Evolutionary conservation across 2,329 filamentous ascomycete genomes (phyloP), one percentile per base, ranked within the genome.

Genomic region (Apiospora arundinis): DNA sequence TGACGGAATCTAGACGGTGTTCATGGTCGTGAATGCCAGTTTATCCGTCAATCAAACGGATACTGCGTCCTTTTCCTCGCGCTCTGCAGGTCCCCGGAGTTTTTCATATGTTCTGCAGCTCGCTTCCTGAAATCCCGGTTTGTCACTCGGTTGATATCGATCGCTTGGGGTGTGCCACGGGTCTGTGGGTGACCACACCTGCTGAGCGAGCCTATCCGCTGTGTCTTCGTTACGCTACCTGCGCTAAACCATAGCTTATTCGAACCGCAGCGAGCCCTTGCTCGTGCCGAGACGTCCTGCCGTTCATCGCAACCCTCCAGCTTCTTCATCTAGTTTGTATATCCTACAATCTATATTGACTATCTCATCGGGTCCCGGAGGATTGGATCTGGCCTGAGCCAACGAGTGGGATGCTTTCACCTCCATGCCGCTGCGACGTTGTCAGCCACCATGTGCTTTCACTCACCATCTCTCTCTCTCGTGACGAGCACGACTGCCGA

Each of bases 211-310:
- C 56, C 56, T 63, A 63, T 63, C 56, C 56, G 56, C 56, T 63
- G 56, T 63, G 32, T 14, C 32, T 40, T 63, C 56, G 32, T 63
- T 63, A 63, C 56, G 56, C 56, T 63, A 40, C 32, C 56, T 63
- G 56, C 56, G 56, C 56, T 63, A 63, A 63, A 40, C 56, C 56
- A 63, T 63, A 63, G 56, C 56, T 63, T 63, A 63, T 63, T 63
- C 56, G 56, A 63, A 63, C 56, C 32, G 56, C 56, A 63, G 32
- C 56, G 32, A 63, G 32, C 56, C 32, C 28, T 63, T 63, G 56
- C 56, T 63, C 18, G 56, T 63, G 56, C 56, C 56, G 56, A 63
- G 56, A 11, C 18, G 32, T 32, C 56, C 32, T 63, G 56, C 56
- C 56, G 56, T 40, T 9, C 32, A 40, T 40, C 32, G 56, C 21